Percentiles rank a stretch among this genome's conserved stretches.
phyloP scores from a whole-genome alignment of 306 rosid species.

The Quercus robur region DNA sequence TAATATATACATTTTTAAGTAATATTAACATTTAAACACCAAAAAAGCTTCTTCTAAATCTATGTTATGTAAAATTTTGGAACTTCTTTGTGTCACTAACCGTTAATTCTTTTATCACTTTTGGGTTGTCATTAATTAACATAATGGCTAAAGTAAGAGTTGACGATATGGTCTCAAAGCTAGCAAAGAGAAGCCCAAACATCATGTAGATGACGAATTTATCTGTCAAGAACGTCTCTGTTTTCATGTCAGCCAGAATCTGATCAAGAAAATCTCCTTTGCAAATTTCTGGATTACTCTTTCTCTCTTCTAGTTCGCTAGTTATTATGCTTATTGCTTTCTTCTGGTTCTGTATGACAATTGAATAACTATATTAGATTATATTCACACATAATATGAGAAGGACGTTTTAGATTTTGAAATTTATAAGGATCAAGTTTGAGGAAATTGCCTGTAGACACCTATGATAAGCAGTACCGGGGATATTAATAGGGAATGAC shows the following conservation, averaged over 20 bases:
- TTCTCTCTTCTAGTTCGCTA: no score
- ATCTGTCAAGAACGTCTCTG: constrained; percentile 17
- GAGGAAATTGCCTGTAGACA: constrained; percentile 23
- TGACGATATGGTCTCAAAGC: not conserved
- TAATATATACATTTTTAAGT: no score
- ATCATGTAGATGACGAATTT: constrained; percentile 18
- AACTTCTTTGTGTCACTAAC: not conserved
- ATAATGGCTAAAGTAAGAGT: not conserved
- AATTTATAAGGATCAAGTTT: not conserved
- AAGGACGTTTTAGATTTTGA: no score
- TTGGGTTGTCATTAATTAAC: not conserved
- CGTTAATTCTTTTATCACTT: not conserved
- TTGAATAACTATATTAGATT: not conserved
- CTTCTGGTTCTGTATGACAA: no score
- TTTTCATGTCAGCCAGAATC: constrained; percentile 2
- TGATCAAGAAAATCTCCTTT: constrained; percentile 23
- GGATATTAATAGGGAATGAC: constrained; percentile 43
- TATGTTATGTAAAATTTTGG: not conserved
- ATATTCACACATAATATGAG: not conserved
- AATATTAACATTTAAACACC: not conserved
- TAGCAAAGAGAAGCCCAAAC: constrained; percentile 15
- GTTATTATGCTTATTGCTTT: no score
- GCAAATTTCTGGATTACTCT: no score
- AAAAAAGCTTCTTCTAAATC: not conserved
- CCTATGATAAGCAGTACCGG: constrained; percentile 32